A percentile compares a stretch with the other conserved stretches of the same genome.
phyloP scores from a whole-genome alignment of 2,329 filamentous ascomycete species.

The Colletotrichum eleusines region DNA sequence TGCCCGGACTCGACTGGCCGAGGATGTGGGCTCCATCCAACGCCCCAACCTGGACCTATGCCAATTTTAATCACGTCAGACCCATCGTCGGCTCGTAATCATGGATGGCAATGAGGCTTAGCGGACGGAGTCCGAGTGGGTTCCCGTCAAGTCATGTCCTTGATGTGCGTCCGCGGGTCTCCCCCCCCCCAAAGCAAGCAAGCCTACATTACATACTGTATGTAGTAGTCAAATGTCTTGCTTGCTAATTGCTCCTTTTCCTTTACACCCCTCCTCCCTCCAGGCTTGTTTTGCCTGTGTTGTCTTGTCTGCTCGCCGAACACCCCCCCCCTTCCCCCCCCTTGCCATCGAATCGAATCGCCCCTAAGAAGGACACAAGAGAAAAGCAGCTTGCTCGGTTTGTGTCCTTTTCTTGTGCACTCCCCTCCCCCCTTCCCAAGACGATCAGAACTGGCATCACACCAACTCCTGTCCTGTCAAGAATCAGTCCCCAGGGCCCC shows the following conservation, averaged over 20 bases:
- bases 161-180: slow-evolving; percentile 9
- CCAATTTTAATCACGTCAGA: slow-evolving; percentile 42
- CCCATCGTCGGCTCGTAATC: slow-evolving; percentile 38
- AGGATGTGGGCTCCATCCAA: slow-evolving; percentile 35
- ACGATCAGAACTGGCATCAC: slow-evolving; percentile 10
- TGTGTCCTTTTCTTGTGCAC: slow-evolving; percentile 23
- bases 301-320: not conserved
- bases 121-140: slow-evolving; percentile 41
- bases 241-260: slow-evolving; percentile 19
- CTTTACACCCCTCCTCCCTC: not conserved
- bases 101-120: slow-evolving; percentile 40
- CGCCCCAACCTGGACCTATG: slow-evolving; percentile 25
- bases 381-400: slow-evolving; percentile 21
- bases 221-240: slow-evolving; percentile 20
- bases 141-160: slow-evolving; percentile 38
- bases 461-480: slow-evolving; percentile 23
- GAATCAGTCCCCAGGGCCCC: slow-evolving; percentile 19
- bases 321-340: too few species aligned
- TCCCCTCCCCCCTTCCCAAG: slow-evolving; percentile 4
- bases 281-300: not conserved
- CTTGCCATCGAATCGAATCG: slow-evolving; percentile 5
- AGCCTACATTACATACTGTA: not conserved
- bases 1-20: slow-evolving; percentile 29
- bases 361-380: slow-evolving; percentile 14
- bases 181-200: not conserved